These are phyloP conservation scores for Russula foetens DNA, from an alignment of 768 basidiomycete genomes.

Conservation along the genomic window DNA sequence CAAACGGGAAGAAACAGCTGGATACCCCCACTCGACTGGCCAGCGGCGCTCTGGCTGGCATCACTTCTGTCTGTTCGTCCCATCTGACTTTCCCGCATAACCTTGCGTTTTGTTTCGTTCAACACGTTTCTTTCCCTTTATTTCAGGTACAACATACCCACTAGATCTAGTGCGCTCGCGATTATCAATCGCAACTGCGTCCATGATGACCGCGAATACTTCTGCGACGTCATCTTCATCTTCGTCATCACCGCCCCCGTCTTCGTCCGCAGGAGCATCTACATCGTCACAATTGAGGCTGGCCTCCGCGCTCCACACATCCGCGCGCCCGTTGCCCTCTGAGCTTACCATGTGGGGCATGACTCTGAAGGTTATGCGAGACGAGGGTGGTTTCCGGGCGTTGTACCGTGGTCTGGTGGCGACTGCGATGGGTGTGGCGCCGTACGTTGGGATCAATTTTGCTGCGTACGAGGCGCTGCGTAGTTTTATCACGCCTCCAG, in stretches of 20 bases:
- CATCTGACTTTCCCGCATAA: not conserved
- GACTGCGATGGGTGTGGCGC: constrained; percentile 85
- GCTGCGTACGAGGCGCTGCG: constrained; percentile 85
- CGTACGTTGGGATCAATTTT: constrained; percentile 86
- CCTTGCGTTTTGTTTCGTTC: constrained; percentile 1
- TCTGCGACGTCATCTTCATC: constrained; percentile 21
- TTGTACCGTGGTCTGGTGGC: constrained; percentile 81
- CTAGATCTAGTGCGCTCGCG: constrained; percentile 90
- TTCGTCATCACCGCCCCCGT: constrained; percentile 21
- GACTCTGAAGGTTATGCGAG: constrained; percentile 82
- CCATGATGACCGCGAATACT: constrained; percentile 33
- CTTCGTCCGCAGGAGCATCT: constrained; percentile 26
- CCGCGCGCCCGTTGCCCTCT: constrained; percentile 33
- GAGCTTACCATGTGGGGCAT: constrained; percentile 79
- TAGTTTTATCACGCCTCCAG: constrained; percentile 73
- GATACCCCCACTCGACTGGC: constrained; percentile 84
- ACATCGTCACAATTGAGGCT: constrained; percentile 30
- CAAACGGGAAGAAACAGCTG: constrained; percentile 59
- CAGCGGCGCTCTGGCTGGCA: constrained; percentile 87
- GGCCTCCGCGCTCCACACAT: constrained; percentile 51
- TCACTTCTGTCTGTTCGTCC: constrained; percentile 84
- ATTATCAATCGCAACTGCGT: constrained; percentile 90
- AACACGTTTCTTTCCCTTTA: constrained; percentile 1
- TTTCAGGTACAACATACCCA: constrained; percentile 79
- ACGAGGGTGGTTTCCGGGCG: constrained; percentile 85